These are phyloP conservation scores for Spathaspora sp. DNA, from an alignment of 1,139 yeast genomes.

Conservation along the genomic window DNA sequence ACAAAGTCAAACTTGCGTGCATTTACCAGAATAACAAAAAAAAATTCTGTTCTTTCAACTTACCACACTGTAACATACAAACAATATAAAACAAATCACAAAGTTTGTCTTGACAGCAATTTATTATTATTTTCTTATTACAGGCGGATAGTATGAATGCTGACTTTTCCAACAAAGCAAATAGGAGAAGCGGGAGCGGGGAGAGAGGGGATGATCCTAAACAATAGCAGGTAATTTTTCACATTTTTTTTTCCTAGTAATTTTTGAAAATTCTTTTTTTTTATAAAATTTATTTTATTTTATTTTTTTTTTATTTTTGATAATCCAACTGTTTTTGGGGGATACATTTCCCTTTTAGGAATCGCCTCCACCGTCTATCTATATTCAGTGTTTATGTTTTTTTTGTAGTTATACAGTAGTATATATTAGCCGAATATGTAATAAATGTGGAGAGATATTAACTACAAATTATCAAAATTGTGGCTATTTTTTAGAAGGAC, in stretches of 20 bases:
- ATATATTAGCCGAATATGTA: not conserved
- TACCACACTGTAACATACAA: not conserved
- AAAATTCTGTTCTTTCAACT: not conserved
- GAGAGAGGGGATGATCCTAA: constrained; percentile 1
- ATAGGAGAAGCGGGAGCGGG: constrained; percentile 4
- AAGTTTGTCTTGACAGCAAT: constrained; percentile 1
- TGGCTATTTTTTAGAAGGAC: constrained; percentile 38
- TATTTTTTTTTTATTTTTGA: no score
- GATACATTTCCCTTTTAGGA: not conserved
- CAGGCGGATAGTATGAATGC: not conserved
- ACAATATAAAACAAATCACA: not conserved
- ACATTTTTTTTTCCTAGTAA: not conserved
- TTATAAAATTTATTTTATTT: no score
- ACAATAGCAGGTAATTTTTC: not conserved
- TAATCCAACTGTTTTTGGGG: not conserved
- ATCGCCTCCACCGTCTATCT: not conserved
- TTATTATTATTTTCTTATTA: not conserved
- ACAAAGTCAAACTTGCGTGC: not conserved
- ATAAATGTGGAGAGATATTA: not conserved
- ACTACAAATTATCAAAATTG: not conserved
- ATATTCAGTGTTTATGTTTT: not conserved
- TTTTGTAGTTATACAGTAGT: not conserved
- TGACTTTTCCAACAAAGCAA: not conserved
- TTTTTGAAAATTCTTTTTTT: not conserved
- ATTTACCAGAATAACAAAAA: not conserved